Conservation (phyloP, 2,329 filamentous ascomycete species). For the Elsinoe arachidis region DNA sequence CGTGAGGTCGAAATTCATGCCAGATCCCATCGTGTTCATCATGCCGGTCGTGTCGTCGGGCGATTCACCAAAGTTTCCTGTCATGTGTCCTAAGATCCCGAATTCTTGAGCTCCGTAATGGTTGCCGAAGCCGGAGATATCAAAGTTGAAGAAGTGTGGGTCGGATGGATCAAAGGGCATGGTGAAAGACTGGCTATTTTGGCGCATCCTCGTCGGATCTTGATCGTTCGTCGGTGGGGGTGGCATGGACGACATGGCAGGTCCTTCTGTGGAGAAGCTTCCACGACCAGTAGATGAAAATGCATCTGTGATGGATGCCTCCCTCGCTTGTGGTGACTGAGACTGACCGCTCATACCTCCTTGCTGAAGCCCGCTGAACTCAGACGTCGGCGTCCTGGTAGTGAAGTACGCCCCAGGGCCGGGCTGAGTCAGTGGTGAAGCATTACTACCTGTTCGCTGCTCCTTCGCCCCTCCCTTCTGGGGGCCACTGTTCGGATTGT, state of each 20-base stretch:
- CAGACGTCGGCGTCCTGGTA: slow-evolving; percentile 6
- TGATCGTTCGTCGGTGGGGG: slow-evolving; percentile 26
- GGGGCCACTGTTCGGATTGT: slow-evolving; percentile 35
- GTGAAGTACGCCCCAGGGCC: slow-evolving; percentile 14
- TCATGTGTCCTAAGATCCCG: slow-evolving; percentile 93
- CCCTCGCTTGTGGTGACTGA: slow-evolving; percentile 36
- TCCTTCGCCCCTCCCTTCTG: slow-evolving; percentile 25
- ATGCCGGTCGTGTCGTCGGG: slow-evolving; percentile 23
- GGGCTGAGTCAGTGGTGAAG: slow-evolving; percentile 19
- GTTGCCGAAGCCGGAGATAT: slow-evolving; percentile 89
- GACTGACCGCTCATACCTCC: slow-evolving; percentile 19
- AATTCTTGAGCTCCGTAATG: slow-evolving; percentile 95
- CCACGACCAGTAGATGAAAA: slow-evolving; percentile 42
- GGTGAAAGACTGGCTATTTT: slow-evolving; percentile 38
- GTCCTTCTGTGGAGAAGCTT: slow-evolving; percentile 23
- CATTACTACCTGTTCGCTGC: background rate
- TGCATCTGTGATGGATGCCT: slow-evolving; percentile 37
- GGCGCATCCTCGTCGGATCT: slow-evolving; percentile 20
- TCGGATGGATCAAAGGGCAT: slow-evolving; percentile 78
- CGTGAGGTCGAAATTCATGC: slow-evolving; percentile 16
- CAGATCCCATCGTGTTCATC: slow-evolving; percentile 26
- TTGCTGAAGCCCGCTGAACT: slow-evolving; percentile 14
- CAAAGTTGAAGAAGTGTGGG: slow-evolving; percentile 88
- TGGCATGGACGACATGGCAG: slow-evolving; percentile 39
- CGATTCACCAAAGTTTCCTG: slow-evolving; percentile 50